Evolutionary conservation across 2,329 filamentous ascomycete species (phyloP).

Genomic region (Pseudopyrenochaeta lycopersici): DNA sequence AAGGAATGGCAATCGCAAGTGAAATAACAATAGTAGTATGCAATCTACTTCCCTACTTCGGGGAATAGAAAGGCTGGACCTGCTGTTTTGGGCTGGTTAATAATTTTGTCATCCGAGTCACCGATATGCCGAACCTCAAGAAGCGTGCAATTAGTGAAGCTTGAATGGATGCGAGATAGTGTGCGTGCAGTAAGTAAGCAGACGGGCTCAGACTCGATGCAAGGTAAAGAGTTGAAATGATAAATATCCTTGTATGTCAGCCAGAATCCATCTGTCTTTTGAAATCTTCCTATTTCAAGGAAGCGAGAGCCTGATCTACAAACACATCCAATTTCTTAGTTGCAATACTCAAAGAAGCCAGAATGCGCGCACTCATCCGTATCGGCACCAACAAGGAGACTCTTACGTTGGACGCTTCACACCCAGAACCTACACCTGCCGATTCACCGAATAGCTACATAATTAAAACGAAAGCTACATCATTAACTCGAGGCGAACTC

Average conservation of each 20-base stretch:
- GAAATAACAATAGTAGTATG: too few relatives aligned
- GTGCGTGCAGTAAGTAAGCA: too few relatives aligned
- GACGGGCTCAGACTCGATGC: too few relatives aligned
- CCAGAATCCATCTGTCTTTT: too few relatives aligned
- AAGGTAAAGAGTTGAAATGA: too few relatives aligned
- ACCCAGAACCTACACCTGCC: slow-evolving; percentile 32
- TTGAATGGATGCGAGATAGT: not conserved
- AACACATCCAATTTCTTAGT: too few relatives aligned
- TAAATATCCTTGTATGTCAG: too few relatives aligned
- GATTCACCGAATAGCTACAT: slow-evolving; percentile 38
- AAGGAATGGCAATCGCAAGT: too few relatives aligned
- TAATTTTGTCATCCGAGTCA: not conserved
- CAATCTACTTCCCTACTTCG: too few relatives aligned
- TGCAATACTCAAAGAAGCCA: not conserved
- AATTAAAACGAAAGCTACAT: slow-evolving; percentile 51
- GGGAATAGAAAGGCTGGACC: too few relatives aligned
- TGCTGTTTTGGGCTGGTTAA: not conserved
- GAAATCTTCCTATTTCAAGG: too few relatives aligned
- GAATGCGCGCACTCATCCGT: slow-evolving; percentile 32
- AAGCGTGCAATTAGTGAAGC: not conserved
- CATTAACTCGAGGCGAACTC: slow-evolving; percentile 55
- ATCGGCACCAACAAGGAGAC: slow-evolving; percentile 13
- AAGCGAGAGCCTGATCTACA: too few relatives aligned
- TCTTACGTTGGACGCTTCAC: slow-evolving; percentile 23
- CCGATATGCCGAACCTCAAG: not conserved